Conservation (phyloP, 2,329 filamentous ascomycete species). For the Beauveria sp. region DNA sequence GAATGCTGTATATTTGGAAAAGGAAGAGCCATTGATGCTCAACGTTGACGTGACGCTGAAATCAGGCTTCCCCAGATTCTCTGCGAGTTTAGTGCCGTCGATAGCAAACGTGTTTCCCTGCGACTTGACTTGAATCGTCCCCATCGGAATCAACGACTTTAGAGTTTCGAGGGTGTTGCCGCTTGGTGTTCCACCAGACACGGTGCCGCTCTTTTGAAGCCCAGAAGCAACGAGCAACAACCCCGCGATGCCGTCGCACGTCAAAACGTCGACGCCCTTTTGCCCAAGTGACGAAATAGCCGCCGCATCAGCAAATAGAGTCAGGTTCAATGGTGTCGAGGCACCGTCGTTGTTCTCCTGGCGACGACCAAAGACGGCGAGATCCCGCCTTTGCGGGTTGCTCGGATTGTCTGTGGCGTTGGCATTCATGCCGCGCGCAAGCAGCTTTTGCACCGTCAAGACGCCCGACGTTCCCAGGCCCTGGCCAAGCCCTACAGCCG, state of each 20-base stretch:
- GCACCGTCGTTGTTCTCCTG: neutral
- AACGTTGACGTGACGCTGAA: slow-evolving; percentile 6
- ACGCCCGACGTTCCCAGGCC: slow-evolving; percentile 28
- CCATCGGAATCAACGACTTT: slow-evolving; percentile 20
- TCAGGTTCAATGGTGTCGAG: slow-evolving; percentile 16
- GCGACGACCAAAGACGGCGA: neutral
- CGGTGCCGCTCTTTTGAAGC: slow-evolving; percentile 18
- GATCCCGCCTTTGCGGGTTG: neutral
- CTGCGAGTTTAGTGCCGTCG: slow-evolving; percentile 17
- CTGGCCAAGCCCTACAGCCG: slow-evolving; percentile 26
- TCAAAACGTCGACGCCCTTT: slow-evolving; percentile 22
- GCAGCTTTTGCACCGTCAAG: slow-evolving; percentile 22
- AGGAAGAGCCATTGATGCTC: neutral
- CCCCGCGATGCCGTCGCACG: slow-evolving; percentile 27
- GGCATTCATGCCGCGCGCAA: slow-evolving; percentile 15
- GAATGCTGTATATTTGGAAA: neutral
- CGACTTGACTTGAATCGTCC: slow-evolving; percentile 19
- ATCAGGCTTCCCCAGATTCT: slow-evolving; percentile 14
- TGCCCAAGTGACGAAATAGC: slow-evolving; percentile 23
- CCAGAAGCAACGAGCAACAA: slow-evolving; percentile 21
- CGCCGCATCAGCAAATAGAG: slow-evolving; percentile 21
- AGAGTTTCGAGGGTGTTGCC: slow-evolving; percentile 12
- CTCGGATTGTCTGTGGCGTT: neutral
- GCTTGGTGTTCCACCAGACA: slow-evolving; percentile 10
- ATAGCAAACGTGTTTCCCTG: slow-evolving; percentile 21